Evolutionary conservation across 1,139 yeast species (phyloP), one percentile per base, ranked within the genome.

Genomic region (Chernovozyma aurita): DNA sequence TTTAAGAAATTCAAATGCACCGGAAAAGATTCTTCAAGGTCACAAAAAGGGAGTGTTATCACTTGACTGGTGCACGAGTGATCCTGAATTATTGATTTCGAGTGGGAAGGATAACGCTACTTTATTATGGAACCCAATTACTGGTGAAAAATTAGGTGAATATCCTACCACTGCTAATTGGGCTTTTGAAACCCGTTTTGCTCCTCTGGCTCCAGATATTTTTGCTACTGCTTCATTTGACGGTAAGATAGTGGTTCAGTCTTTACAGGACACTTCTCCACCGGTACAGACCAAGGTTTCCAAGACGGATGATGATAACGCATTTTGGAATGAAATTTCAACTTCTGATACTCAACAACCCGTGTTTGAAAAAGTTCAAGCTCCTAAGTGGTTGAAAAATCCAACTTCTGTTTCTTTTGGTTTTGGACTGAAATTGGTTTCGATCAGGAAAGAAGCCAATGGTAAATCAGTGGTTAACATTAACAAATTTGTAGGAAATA

Each of bases 141-240:
- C 74, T 18, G 90, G 85, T 28, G 67, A 69, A 40, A 76, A 78
- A 51, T 65, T 92, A 45, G 95, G 94, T 5, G 86, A 86, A 53
- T 92, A 86, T 55, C 97, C 97, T 35, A 78, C 94, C 18, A 78
- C 95, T 30, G 85, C 95, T 29, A 90, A 87, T 59, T 92, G 98
- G 98, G 84, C 87, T 20, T 92, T 88, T 65, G 80, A 85, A 59
- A 77, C 95, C 13, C 74, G 76, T 49, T 92, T 90, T 67, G 95
- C 95, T 41, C 95, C 95, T 31, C 61, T 70, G 20, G 78, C 86
- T 18, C 98, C 99, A 4, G 97, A 90, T 43, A 63, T 87, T 39
- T 85, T 94, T 66, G 98, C 97, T 6, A 77, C 90, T 39, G 94
- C 97, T 18, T 85, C 97, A 12, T 86, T 85, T 49, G 97, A 90